Evolutionary conservation across 768 basidiomycete genomes (phyloP).

Genomic region (Agrocybe pediades): DNA sequence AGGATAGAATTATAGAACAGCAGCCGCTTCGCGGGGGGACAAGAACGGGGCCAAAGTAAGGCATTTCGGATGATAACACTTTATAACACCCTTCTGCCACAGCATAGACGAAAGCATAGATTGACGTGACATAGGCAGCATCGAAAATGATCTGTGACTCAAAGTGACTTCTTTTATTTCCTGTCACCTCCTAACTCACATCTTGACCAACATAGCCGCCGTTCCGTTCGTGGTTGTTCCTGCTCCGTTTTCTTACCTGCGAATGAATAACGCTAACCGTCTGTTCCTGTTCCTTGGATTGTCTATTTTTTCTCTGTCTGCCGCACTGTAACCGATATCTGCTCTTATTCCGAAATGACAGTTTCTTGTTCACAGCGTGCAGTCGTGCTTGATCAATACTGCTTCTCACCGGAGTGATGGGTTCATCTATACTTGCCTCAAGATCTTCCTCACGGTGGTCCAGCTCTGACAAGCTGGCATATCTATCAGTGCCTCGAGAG

Average conservation of each 20-base stretch:
- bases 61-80: slow-evolving; percentile 10
- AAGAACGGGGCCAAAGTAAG: slow-evolving; percentile 25
- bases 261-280: background rate
- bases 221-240: background rate
- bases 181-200: background rate
- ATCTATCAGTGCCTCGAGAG: slow-evolving; percentile 16
- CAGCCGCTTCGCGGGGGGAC: slow-evolving; percentile 21
- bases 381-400: slow-evolving; percentile 5
- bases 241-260: background rate
- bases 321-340: slow-evolving; percentile 10
- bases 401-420: slow-evolving; percentile 15
- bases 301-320: slow-evolving; percentile 8
- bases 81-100: slow-evolving; percentile 25
- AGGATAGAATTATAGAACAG: slow-evolving; percentile 19
- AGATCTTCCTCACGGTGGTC: slow-evolving; percentile 15
- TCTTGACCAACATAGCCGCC: background rate
- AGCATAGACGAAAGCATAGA: background rate
- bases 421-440: slow-evolving; percentile 9
- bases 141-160: slow-evolving; percentile 13
- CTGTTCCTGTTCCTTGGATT: slow-evolving; percentile 21
- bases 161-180: background rate
- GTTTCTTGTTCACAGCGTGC: slow-evolving; percentile 18
- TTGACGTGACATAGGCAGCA: slow-evolving; percentile 15
- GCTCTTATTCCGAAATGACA: slow-evolving; percentile 15
- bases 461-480: slow-evolving; percentile 14